A percentile compares a stretch with the other conserved stretches of the same genome.
These are phyloP conservation scores for Berkeleyomyces basicola DNA, from an alignment of 2,329 filamentous ascomycete genomes.

Conservation along the genomic window DNA sequence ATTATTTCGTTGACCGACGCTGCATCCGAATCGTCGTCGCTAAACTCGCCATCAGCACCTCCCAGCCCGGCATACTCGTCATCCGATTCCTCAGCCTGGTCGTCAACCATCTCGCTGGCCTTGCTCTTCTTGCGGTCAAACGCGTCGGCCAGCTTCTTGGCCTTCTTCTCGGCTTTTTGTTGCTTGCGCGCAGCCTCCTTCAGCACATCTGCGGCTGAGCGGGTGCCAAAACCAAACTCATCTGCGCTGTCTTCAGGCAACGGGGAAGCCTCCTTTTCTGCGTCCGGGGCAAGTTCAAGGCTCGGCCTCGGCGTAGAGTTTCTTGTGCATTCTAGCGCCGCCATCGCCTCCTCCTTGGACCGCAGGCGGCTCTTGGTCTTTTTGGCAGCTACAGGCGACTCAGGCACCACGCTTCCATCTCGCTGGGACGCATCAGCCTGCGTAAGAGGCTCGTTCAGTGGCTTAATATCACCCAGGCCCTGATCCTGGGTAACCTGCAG, in stretches of 20 bases:
- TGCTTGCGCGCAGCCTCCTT: slow-evolving; percentile 43
- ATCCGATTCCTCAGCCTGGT: slow-evolving; percentile 92
- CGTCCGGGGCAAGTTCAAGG: slow-evolving; percentile 26
- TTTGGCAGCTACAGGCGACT: slow-evolving; percentile 42
- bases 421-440: slow-evolving; percentile 25
- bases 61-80: slow-evolving; percentile 94
- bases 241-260: slow-evolving; percentile 18
- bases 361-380: slow-evolving; percentile 22
- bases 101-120: slow-evolving; percentile 74
- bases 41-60: slow-evolving; percentile 75
- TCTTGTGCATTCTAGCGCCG: slow-evolving; percentile 21
- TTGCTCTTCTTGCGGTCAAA: slow-evolving; percentile 79
- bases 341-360: slow-evolving; percentile 23
- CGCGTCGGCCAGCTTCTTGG: slow-evolving; percentile 23
- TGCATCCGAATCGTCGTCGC: slow-evolving; percentile 52
- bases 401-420: slow-evolving; percentile 27
- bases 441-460: slow-evolving; percentile 50
- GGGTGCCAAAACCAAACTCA: slow-evolving; percentile 23
- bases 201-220: slow-evolving; percentile 52
- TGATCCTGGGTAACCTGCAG: slow-evolving; percentile 51
- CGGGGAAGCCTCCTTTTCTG: slow-evolving; percentile 21
- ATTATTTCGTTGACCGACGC: slow-evolving; percentile 71
- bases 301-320: slow-evolving; percentile 14
- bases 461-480: slow-evolving; percentile 58
- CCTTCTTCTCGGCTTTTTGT: slow-evolving; percentile 22